phyloP scores from a whole-genome alignment of 108 stramenopile species.

The Craspedostauros australis region DNA sequence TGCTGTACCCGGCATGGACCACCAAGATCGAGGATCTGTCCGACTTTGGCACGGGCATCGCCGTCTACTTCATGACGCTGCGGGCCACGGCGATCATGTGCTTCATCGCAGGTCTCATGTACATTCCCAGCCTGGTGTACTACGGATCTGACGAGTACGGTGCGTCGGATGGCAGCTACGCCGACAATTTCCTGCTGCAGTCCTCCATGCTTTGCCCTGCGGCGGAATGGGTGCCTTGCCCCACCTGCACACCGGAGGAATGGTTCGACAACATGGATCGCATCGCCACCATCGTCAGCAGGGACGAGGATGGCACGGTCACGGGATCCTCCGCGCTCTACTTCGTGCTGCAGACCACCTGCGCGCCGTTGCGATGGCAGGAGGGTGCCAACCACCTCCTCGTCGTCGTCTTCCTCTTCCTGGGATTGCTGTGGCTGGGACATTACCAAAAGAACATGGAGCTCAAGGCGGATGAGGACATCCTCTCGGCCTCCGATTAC shows the following conservation, averaged over 20 bases:
- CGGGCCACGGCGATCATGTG: not conserved
- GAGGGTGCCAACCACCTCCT: slow-evolving; percentile 1
- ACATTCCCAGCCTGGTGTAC: not conserved
- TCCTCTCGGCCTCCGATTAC: no score
- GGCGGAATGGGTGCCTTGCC: slow-evolving; percentile 5
- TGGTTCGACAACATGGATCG: not conserved
- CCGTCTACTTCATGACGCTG: slow-evolving; percentile 3
- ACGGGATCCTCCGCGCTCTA: no score
- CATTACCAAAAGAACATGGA: not conserved
- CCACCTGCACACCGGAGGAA: not conserved
- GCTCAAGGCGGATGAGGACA: slow-evolving; percentile 1
- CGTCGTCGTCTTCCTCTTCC: not conserved
- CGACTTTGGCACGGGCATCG: slow-evolving; percentile 11
- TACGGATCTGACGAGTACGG: not conserved
- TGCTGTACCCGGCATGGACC: no score
- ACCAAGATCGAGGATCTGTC: not conserved
- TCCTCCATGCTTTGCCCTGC: not conserved
- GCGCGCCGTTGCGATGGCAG: slow-evolving; percentile 6
- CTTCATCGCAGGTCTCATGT: not conserved
- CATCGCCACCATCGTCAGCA: not conserved
- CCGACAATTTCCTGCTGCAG: not conserved
- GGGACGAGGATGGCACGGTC: not conserved
- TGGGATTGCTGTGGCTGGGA: not conserved
- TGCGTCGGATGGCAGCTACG: not conserved
- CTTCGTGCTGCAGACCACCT: not conserved